phyloP scores from a whole-genome alignment of 208 protist genomes.

The Leishmania braziliensis region DNA sequence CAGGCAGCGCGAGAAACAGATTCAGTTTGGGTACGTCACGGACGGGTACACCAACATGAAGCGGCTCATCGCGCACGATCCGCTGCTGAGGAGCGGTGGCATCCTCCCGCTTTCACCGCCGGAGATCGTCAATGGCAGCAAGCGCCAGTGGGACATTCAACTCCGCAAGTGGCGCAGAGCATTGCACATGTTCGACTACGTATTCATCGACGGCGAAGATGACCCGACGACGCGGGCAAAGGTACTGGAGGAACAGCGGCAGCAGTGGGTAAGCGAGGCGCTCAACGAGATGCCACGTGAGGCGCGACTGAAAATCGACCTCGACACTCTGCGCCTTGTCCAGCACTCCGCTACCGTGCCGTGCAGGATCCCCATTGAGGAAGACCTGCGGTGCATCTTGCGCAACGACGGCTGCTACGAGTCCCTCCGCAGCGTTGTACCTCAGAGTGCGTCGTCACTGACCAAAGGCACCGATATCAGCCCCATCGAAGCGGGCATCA shows the following conservation, averaged over 20 bases:
- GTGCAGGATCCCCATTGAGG: slow-evolving; percentile 68
- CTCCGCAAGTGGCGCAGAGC: slow-evolving; percentile 85
- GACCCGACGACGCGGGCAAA: slow-evolving; percentile 31
- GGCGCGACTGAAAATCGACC: slow-evolving; percentile 41
- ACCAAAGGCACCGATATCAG: slow-evolving; percentile 83
- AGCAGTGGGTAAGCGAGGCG: slow-evolving; percentile 73
- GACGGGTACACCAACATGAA: slow-evolving; percentile 88
- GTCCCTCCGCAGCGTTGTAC: slow-evolving; percentile 72
- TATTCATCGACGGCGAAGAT: slow-evolving; percentile 83
- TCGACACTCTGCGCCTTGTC: slow-evolving; percentile 48
- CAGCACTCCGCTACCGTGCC: slow-evolving; percentile 47
- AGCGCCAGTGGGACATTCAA: slow-evolving; percentile 83
- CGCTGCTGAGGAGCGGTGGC: slow-evolving; percentile 68
- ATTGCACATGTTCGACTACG: slow-evolving; percentile 90
- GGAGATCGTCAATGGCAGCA: slow-evolving; percentile 57
- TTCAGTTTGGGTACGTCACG: slow-evolving; percentile 75
- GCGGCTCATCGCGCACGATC: slow-evolving; percentile 71
- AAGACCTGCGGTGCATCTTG: slow-evolving; percentile 69
- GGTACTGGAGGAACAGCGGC: slow-evolving; percentile 72
- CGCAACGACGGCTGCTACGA: slow-evolving; percentile 68
- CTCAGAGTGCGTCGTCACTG: slow-evolving; percentile 76
- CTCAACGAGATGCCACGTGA: slow-evolving; percentile 40
- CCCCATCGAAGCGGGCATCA: slow-evolving; percentile 80
- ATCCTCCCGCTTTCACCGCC: slow-evolving; percentile 78
- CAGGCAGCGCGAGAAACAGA: slow-evolving; percentile 82